Percentiles rank a stretch among this genome's conserved stretches.
Conservation (phyloP, 2,329 filamentous ascomycete species). For the Balansia obtecta region DNA sequence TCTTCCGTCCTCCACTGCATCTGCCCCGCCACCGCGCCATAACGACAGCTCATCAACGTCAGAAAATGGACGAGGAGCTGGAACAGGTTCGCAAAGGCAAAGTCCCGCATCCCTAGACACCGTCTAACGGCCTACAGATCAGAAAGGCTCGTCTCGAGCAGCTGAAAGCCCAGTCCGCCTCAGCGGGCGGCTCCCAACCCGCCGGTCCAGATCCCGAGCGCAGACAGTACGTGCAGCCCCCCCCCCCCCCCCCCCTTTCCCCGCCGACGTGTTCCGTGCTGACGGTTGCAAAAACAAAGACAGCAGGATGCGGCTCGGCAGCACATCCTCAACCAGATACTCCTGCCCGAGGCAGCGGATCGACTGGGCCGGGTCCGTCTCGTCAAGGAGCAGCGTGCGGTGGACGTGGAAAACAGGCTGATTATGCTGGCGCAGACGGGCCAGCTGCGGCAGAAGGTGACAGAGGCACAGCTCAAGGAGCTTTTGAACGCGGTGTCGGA, state of each 20-base stretch:
- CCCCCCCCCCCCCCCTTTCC: no score
- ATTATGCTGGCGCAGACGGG: constrained; percentile 84
- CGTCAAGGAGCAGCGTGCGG: constrained; percentile 84
- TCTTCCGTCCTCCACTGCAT: no score
- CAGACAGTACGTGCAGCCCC: constrained; percentile 27
- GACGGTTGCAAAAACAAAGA: no score
- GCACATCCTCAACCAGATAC: constrained; percentile 79
- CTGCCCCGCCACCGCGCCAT: no score
- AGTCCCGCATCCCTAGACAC: no score
- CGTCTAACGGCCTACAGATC: no score
- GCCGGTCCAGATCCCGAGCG: constrained; percentile 45
- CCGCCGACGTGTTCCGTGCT: no score
- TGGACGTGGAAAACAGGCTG: constrained; percentile 82
- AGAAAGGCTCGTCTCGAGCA: constrained; percentile 86
- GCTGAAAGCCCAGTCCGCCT: constrained; percentile 62
- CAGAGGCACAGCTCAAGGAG: constrained; percentile 87
- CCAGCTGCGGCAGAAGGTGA: constrained; percentile 78
- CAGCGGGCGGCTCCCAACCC: constrained; percentile 22
- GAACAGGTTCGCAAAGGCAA: constrained; percentile 26
- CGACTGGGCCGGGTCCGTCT: constrained; percentile 87
- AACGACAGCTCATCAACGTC: no score
- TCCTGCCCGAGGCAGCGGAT: constrained; percentile 86
- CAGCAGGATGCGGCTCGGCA: constrained; percentile 57
- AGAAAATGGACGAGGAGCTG: constrained; percentile 32
- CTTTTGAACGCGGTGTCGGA: constrained; percentile 76